Conservation (phyloP, 1,139 yeast species). For the Geotrichum armillariae region DNA sequence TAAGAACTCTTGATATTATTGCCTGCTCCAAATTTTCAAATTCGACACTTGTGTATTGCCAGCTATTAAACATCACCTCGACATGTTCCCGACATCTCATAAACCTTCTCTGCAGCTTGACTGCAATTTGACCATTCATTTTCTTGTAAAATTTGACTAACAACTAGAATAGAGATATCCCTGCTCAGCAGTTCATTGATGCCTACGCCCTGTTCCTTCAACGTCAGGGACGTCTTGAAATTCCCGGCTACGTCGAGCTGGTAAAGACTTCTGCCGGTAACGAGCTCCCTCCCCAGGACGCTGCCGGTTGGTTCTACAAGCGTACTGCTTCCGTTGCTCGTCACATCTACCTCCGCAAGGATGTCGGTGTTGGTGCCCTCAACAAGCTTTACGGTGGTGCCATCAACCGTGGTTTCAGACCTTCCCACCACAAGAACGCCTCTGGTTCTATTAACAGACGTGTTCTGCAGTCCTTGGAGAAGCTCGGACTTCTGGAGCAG, state of each 20-base stretch:
- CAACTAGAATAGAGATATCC: conserved; percentile 87
- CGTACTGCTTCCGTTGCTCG: conserved; percentile 99
- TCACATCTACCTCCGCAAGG: conserved; percentile 99
- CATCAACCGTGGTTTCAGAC: conserved; percentile 98
- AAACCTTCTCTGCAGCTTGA: no score
- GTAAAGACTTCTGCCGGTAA: conserved; percentile 99
- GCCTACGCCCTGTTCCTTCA: conserved; percentile 99
- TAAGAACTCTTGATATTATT: no score
- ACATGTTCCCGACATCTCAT: no score
- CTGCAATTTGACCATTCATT: no score
- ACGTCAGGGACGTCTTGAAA: conserved; percentile 99
- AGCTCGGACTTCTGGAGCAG: conserved; percentile 95
- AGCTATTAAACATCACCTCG: no score
- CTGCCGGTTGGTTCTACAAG: conserved; percentile 99
- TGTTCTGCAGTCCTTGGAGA: conserved; percentile 97
- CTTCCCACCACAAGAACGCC: conserved; percentile 98
- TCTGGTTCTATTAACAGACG: conserved; percentile 99
- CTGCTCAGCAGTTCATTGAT: conserved; percentile 99
- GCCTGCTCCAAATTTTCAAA: no score
- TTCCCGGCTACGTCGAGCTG: conserved; percentile 99
- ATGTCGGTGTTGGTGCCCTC: conserved; percentile 98
- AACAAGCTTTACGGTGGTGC: conserved; percentile 99
- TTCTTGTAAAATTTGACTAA: conserved; percentile 16
- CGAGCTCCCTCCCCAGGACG: conserved; percentile 99
- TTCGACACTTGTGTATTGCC: no score